Evolutionary conservation across 2,329 filamentous ascomycete species (phyloP), one percentile per base, ranked within the genome.

Genomic region (Microsporum canis): DNA sequence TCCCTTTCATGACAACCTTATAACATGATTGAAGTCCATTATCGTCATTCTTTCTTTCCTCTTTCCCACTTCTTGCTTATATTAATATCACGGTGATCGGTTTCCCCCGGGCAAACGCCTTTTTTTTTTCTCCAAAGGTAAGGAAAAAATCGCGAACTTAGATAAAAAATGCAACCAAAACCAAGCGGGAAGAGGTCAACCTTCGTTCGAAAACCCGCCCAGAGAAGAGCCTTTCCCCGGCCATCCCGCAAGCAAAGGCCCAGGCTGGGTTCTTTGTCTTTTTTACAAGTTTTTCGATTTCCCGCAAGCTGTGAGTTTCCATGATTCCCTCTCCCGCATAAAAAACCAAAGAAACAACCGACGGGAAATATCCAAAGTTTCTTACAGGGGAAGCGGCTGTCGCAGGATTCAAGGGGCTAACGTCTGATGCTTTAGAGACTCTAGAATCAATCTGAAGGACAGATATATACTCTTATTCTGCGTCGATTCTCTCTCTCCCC

Each of bases 291-390:
- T 36, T 5, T 4, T 12, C 14, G 31, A 27, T 14, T 36, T n/a
- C 14, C 49, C n/a, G 49, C 17, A 23, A 55, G 49, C 8, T 6
- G 49, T 55, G 49, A 55, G 49, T 55, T 55, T 31, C 49, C 17
- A 14, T 55, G 29, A 10, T 55, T 17, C 14, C 39, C 3, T 27
- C 33, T 12, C n/a, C 41, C n/a, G 23, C 39, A 27, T 47, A 47
- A 59, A 14, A n/a, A 43, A 1, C 49, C 57, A 59, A 59, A 59
- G 57, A 36, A 47, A 33, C 41, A 29, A 34, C 57, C 57, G 39
- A 47, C 57, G 57, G 57, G 29, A 59, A 6, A 23, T 33, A 5
- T 41, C 41, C 17, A n/a, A n/a, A n/a, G 10, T 58, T 41, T 59
- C 27, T 41, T 39, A 45, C 57, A 45, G 39, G 57, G 39, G 39